Conservation (phyloP, 176 grass and related monocot genomes). For the Juncus inflexus region DNA sequence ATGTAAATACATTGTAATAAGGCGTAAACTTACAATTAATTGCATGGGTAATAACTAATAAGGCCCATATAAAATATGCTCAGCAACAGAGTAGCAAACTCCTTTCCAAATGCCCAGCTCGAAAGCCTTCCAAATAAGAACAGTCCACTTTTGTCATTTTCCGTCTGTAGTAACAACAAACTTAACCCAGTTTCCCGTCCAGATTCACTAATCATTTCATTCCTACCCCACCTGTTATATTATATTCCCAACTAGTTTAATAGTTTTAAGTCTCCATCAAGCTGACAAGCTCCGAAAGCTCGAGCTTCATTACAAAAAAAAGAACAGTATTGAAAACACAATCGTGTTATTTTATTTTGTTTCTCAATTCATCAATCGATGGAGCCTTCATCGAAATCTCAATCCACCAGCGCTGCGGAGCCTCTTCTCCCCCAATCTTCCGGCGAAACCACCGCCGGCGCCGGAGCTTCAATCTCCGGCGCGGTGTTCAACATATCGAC, state of each 20-base stretch:
- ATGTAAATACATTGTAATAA: too few species aligned
- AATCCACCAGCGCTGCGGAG: not conserved
- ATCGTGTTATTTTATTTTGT: not conserved
- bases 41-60: too few species aligned
- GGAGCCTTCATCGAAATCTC: conserved; percentile 9
- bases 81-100: too few species aligned
- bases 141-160: not conserved
- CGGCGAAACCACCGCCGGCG: not conserved
- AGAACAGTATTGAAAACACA: not conserved
- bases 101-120: too few species aligned
- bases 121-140: too few species aligned
- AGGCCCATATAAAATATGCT: too few species aligned
- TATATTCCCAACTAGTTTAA: not conserved
- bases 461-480: conserved; percentile 41
- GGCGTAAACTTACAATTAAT: too few species aligned
- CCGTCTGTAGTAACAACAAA: not conserved
- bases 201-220: conserved; percentile 22
- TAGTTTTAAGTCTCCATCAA: not conserved
- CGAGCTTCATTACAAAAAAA: not conserved
- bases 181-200: conserved; percentile 14
- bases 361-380: conserved; percentile 7
- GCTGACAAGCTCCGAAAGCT: not conserved
- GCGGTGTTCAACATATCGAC: conserved; percentile 94
- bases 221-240: not conserved
- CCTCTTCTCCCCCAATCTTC: conserved; percentile 50